These are phyloP conservation scores for Chaetoceros tenuissimus DNA, from an alignment of 108 stramenopile genomes.

Conservation along the genomic window DNA sequence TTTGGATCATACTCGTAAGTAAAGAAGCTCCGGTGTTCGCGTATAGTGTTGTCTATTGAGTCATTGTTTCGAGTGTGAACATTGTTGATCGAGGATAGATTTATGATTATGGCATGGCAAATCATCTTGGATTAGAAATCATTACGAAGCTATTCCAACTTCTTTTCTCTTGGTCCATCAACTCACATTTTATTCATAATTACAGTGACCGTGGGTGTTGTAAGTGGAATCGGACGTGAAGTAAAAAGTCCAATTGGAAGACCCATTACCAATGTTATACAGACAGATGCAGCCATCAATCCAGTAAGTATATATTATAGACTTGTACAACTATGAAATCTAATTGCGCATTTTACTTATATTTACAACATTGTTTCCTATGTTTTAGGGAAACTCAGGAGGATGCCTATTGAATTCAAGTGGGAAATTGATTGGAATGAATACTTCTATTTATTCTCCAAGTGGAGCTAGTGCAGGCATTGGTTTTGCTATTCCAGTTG, in stretches of 20 bases:
- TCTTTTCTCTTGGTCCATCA: not conserved
- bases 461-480: conserved; percentile 84
- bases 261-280: conserved; percentile 94
- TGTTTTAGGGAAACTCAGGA: conserved; percentile 77
- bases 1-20: conserved; percentile 87
- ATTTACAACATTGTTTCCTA: conserved; percentile 14
- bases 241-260: conserved; percentile 79
- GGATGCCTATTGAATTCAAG: conserved; percentile 71
- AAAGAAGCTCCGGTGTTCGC: conserved; percentile 24
- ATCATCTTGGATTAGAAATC: not conserved
- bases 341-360: not conserved
- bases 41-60: not conserved
- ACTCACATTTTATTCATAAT: not conserved
- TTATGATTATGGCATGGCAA: no score
- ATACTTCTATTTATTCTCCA: conserved; percentile 88
- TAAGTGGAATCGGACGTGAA: conserved; percentile 70
- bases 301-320: conserved; percentile 20
- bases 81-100: no score
- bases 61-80: no score
- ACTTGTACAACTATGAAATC: no score
- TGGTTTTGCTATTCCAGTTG: conserved; percentile 93
- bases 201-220: conserved; percentile 66
- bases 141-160: not conserved
- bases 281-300: conserved; percentile 87
- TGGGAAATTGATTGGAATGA: conserved; percentile 88